Percentiles rank a stretch among this genome's conserved stretches.
phyloP scores from a whole-genome alignment of 2,329 filamentous ascomycete species.

The Penicillium sp. region DNA sequence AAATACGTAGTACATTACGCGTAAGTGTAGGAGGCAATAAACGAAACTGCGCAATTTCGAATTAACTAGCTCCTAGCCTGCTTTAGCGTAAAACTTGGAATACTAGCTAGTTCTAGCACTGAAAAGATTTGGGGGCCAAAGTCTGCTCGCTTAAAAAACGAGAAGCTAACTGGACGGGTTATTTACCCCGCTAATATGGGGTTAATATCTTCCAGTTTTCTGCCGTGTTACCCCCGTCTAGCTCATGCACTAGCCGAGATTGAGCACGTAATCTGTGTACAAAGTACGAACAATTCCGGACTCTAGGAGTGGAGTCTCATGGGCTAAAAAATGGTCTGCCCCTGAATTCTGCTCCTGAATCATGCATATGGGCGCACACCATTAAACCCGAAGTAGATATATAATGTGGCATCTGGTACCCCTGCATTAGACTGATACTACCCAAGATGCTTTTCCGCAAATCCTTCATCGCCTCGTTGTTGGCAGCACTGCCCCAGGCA shows the following conservation, averaged over 20 bases:
- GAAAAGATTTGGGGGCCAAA: too few relatives aligned
- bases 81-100: too few relatives aligned
- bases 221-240: not conserved
- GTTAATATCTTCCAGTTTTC: too few relatives aligned
- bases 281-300: not conserved
- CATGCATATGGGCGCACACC: not conserved
- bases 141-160: too few relatives aligned
- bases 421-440: not conserved
- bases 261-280: not conserved
- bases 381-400: not conserved
- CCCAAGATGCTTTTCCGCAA: not conserved
- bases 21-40: too few relatives aligned
- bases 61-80: too few relatives aligned
- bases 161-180: too few relatives aligned
- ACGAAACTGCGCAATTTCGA: too few relatives aligned
- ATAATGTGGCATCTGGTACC: not conserved
- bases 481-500: not conserved
- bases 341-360: too few relatives aligned
- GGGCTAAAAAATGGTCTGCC: not conserved
- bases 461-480: not conserved
- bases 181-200: too few relatives aligned
- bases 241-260: not conserved
- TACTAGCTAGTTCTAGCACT: too few relatives aligned
- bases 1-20: too few relatives aligned
- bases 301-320: not conserved